Evolutionary conservation across 2,329 filamentous ascomycete species (phyloP), one percentile per base, ranked within the genome.

Genomic region (Aspergillus persii): DNA sequence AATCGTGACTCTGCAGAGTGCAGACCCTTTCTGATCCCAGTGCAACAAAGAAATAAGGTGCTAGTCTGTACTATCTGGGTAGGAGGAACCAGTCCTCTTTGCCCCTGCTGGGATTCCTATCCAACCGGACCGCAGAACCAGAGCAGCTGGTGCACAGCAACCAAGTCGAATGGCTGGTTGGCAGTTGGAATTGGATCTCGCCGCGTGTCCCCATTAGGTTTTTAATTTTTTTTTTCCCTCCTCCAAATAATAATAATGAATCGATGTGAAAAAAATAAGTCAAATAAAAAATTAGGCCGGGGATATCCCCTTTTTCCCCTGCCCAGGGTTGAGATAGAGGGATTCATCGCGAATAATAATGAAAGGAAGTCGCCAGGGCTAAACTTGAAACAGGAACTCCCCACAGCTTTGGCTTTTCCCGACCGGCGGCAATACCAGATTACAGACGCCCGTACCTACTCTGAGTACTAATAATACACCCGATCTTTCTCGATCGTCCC

Each of bases 371-470:
- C n/a, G n/a, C n/a, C n/a, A n/a, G 63, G 61, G 58, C 68, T 69
- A 72, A 72, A 72, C 68, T 71, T 74, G 72, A 75, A 74, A 75
- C 73, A 70, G 67, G 62, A 23, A 44, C 59, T 61, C 69, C 63
- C 70, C 71, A 71, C 70, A 60, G 59, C 59, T 61, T 53, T 63
- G 61, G 64, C 61, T 62, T 59, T 62, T 62, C 50, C 57, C 61
- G 63, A 61, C 61, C 61, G 18, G 18, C 18, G 18, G 18, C 18
- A 64, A 67, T 66, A 66, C 64, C 65, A 56, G 65, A 23, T 23
- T 23, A 23, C 18, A 23, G 18, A 23, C 18, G 18, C 18, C 18
- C 69, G 56, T 66, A 66, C 62, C 62, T 65, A 68, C 12, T n/a
- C 15, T n/a, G 11, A 41, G n/a, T 41, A 41, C 36, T 41, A 41